Evolutionary conservation across 2,329 filamentous ascomycete genomes (phyloP).

Genomic region (Raffaelea deltoideospora): DNA sequence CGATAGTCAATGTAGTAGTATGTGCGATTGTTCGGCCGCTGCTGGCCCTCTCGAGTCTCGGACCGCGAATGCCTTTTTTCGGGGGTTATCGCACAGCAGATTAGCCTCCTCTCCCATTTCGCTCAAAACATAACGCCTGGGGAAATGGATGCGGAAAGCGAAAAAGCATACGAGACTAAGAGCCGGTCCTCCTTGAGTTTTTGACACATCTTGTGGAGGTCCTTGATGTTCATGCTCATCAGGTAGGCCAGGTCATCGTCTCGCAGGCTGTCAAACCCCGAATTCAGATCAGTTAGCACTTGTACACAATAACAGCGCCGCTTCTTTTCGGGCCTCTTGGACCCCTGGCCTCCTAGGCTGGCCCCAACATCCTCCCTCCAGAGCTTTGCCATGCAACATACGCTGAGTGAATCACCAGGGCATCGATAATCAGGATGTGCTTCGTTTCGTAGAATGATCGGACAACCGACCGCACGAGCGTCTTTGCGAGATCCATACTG

Average conservation of each 20-base stretch:
- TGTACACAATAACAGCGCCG: background rate
- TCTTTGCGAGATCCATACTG: slow-evolving; percentile 43
- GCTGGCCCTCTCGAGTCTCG: slow-evolving; percentile 67
- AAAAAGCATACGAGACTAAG: slow-evolving; percentile 50
- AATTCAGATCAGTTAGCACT: slow-evolving; percentile 26
- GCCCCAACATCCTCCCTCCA: background rate
- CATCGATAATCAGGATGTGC: slow-evolving; percentile 73
- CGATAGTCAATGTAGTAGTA: slow-evolving; percentile 98
- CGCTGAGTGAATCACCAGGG: slow-evolving; percentile 67
- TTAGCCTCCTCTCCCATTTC: no score
- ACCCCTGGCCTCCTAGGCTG: no score
- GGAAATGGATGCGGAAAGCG: no score
- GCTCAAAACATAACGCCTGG: no score
- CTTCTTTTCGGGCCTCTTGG: no score
- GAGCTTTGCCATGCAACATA: slow-evolving; percentile 27
- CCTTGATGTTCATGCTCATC: slow-evolving; percentile 80
- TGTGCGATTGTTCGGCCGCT: slow-evolving; percentile 68
- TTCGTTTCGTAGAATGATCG: slow-evolving; percentile 79
- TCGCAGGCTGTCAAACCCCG: slow-evolving; percentile 31
- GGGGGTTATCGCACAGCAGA: no score
- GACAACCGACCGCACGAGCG: slow-evolving; percentile 71
- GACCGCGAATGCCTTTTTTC: slow-evolving; percentile 58
- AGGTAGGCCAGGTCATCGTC: slow-evolving; percentile 80
- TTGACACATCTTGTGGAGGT: slow-evolving; percentile 78
- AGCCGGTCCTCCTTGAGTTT: slow-evolving; percentile 77